Conservation (phyloP, 1,284 basidiomycete species). For the Cutaneotrichosporon cutaneum region DNA sequence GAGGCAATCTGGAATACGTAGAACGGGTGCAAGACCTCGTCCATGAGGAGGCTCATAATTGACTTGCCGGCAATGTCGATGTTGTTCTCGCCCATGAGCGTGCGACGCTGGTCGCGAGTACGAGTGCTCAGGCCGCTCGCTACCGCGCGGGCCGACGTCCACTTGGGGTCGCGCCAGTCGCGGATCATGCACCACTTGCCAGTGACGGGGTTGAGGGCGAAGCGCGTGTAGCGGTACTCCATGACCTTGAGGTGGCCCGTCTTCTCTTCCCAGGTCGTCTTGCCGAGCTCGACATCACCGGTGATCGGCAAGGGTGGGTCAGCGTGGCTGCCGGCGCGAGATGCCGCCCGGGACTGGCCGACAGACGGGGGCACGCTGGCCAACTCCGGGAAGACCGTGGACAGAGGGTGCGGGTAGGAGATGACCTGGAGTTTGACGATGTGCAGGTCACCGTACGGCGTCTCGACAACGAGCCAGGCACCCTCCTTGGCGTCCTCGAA, state of each 20-base stretch:
- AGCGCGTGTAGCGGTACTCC: slow-evolving; percentile 80
- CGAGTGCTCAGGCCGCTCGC: slow-evolving; percentile 63
- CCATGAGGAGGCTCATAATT: slow-evolving; percentile 74
- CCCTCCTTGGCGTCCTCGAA: slow-evolving; percentile 72
- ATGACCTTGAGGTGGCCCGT: slow-evolving; percentile 58
- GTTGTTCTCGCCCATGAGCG: slow-evolving; percentile 80
- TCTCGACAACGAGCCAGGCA: slow-evolving; percentile 84
- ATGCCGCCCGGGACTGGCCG: slow-evolving; percentile 13
- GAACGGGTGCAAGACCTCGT: slow-evolving; percentile 94
- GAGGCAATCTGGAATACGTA: slow-evolving; percentile 98
- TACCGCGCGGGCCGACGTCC: slow-evolving; percentile 65
- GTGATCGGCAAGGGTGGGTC: slow-evolving; percentile 19
- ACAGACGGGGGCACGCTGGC: background rate
- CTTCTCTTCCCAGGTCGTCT: slow-evolving; percentile 49
- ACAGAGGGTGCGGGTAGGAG: slow-evolving; percentile 71
- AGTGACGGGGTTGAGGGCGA: slow-evolving; percentile 78
- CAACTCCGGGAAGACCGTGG: slow-evolving; percentile 66
- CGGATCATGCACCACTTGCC: slow-evolving; percentile 82
- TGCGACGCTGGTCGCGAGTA: slow-evolving; percentile 64
- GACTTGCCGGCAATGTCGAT: slow-evolving; percentile 92
- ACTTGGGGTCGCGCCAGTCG: slow-evolving; percentile 86
- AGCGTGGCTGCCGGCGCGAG: slow-evolving; percentile 23
- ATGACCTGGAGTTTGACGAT: slow-evolving; percentile 69
- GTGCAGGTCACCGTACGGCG: slow-evolving; percentile 75
- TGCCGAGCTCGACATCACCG: slow-evolving; percentile 47